These are phyloP conservation scores for Penicillium digitatum DNA, from an alignment of 2,329 filamentous ascomycete species.

Conservation along the genomic window DNA sequence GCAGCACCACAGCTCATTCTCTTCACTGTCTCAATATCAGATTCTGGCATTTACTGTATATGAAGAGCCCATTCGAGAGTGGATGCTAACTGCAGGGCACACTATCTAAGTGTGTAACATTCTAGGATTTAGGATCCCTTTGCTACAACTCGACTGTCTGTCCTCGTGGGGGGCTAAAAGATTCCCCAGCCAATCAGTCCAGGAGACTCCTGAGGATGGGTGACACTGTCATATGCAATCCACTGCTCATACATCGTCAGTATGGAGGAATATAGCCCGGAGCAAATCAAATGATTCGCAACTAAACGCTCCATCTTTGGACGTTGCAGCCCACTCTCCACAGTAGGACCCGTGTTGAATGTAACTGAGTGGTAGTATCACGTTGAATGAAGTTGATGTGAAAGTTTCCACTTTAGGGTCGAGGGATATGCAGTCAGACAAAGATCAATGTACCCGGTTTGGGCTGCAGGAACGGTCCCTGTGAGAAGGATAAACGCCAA, in stretches of 20 bases:
- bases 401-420: background rate
- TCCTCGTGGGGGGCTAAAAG: background rate
- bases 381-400: background rate
- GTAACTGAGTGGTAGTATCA: background rate
- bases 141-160: background rate
- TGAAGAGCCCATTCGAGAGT: no score
- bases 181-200: conserved; percentile 3
- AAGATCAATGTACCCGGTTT: background rate
- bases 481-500: conserved; percentile 6
- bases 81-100: background rate
- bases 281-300: conserved; percentile 1
- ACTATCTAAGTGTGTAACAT: background rate
- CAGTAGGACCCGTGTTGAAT: background rate
- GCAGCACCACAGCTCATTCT: background rate
- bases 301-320: background rate
- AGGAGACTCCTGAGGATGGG: background rate
- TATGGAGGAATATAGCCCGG: background rate
- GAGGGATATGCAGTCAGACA: background rate
- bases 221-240: conserved; percentile 12
- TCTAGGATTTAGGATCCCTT: background rate
- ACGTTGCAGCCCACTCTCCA: background rate
- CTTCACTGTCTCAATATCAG: no score
- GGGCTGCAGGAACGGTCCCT: conserved; percentile 16
- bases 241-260: background rate
- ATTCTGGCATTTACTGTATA: no score